phyloP scores from a whole-genome alignment of 352 stramenopile genomes.

The Phytophthora pini region DNA sequence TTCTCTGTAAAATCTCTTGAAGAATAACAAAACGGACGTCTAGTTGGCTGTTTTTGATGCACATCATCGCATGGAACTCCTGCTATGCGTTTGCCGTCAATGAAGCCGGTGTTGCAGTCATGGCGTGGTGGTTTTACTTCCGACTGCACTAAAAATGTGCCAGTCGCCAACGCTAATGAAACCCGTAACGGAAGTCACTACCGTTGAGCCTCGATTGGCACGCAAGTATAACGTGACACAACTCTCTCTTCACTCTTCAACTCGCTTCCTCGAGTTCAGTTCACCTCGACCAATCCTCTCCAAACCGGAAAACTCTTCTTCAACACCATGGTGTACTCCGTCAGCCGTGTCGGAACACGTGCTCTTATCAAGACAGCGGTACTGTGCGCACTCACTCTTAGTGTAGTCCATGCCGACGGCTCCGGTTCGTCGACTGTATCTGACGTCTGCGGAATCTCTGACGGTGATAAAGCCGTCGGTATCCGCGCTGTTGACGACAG shows the following conservation, averaged over 20 bases:
- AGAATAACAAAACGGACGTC: conserved; percentile 18
- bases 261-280: conserved; percentile 24
- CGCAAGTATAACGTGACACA: background rate
- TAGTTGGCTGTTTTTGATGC: background rate
- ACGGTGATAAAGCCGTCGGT: conserved; percentile 39
- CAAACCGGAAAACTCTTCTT: conserved; percentile 3
- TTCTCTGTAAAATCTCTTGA: background rate
- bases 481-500: conserved; percentile 41
- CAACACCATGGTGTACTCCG: conserved; percentile 37
- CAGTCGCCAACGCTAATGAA: conserved; percentile 17
- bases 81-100: conserved; percentile 6
- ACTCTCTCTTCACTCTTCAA: conserved; percentile 28
- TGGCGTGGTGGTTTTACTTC: conserved; percentile 13
- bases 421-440: conserved; percentile 16
- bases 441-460: conserved; percentile 34
- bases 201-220: background rate
- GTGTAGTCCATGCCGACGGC: conserved; percentile 5
- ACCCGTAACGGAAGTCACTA: conserved; percentile 24
- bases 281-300: conserved; percentile 18
- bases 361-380: conserved; percentile 32
- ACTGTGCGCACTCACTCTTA: conserved; percentile 35
- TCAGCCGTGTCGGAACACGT: conserved; percentile 23
- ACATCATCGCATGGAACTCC: conserved; percentile 23
- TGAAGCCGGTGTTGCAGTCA: conserved; percentile 27
- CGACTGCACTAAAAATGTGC: conserved; percentile 22